A percentile compares a stretch with the other conserved stretches of the same genome.
Evolutionary conservation across 768 basidiomycete genomes (phyloP).

Genomic region (Naematelia aurantialba): DNA sequence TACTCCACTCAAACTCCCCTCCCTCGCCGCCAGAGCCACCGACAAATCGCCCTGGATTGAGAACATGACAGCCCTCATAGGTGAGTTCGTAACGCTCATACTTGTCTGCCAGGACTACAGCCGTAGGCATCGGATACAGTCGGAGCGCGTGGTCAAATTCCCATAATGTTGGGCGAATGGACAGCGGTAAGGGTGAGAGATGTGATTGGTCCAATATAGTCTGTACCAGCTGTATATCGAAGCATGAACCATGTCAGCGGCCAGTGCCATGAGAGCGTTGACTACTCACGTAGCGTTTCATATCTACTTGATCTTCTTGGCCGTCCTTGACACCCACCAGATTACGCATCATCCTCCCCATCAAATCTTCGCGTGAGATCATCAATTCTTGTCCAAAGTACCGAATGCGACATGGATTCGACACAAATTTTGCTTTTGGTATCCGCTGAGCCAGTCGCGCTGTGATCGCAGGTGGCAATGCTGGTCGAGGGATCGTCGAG

Average conservation of each 20-base stretch:
- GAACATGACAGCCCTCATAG: constrained; percentile 96
- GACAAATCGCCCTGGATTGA: constrained; percentile 93
- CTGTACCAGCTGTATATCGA: constrained; percentile 74
- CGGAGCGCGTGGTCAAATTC: constrained; percentile 90
- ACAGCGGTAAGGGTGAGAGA: constrained; percentile 77
- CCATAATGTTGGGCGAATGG: constrained; percentile 78
- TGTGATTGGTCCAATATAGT: constrained; percentile 93
- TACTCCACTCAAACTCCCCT: constrained; percentile 71
- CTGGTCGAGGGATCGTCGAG: constrained; percentile 71
- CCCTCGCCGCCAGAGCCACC: constrained; percentile 51
- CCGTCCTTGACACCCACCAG: constrained; percentile 82
- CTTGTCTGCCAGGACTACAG: constrained; percentile 89
- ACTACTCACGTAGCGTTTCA: constrained; percentile 79
- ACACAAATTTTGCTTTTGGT: constrained; percentile 75
- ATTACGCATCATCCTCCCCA: constrained; percentile 91
- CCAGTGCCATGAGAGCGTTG: not conserved
- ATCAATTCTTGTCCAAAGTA: constrained; percentile 96
- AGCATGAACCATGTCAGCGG: not conserved
- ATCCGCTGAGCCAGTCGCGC: constrained; percentile 66
- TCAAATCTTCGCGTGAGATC: constrained; percentile 83
- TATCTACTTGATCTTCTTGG: constrained; percentile 57
- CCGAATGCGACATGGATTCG: constrained; percentile 89
- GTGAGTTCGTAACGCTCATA: constrained; percentile 94
- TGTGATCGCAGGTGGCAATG: constrained; percentile 72
- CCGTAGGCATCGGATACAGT: constrained; percentile 88